phyloP scores from a whole-genome alignment of 2,329 filamentous ascomycete species.

The Metarhizium humberi region DNA sequence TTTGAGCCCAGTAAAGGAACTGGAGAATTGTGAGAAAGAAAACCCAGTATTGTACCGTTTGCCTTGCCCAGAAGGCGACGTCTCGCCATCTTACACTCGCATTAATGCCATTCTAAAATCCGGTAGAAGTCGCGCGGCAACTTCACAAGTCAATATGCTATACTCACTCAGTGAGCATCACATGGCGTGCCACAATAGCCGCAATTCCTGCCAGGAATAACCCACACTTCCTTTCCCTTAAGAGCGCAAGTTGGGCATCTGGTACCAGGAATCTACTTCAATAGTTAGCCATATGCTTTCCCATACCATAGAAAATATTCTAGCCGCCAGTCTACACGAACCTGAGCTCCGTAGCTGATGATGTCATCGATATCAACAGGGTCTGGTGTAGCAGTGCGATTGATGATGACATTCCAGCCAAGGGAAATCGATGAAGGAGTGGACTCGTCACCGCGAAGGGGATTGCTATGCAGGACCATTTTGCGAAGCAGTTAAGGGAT shows the following conservation, averaged over 20 bases:
- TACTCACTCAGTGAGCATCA: conserved; percentile 10
- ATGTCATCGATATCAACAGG: conserved; percentile 1
- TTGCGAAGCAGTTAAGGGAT: not conserved
- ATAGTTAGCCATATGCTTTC: not conserved
- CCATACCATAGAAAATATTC: not conserved
- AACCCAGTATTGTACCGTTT: not conserved
- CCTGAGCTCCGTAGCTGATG: conserved; percentile 8
- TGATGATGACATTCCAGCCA: not conserved
- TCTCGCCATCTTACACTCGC: not conserved
- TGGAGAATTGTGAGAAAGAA: not conserved
- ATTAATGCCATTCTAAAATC: not conserved
- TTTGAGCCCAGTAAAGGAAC: not conserved
- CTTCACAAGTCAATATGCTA: not conserved
- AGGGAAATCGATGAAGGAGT: not conserved
- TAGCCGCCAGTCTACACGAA: not conserved
- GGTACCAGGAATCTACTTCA: conserved; percentile 35
- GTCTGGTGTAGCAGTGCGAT: conserved; percentile 1
- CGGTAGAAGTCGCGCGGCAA: not conserved
- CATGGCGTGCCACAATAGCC: conserved; percentile 40
- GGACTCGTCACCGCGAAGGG: not conserved
- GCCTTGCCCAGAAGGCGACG: not conserved
- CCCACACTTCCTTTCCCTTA: conserved; percentile 44
- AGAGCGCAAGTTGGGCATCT: conserved; percentile 41
- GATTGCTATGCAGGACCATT: not conserved
- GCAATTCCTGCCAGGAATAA: conserved; percentile 43